Conservation (phyloP, 2,329 filamentous ascomycete species). For the Colletotrichum incanum region DNA sequence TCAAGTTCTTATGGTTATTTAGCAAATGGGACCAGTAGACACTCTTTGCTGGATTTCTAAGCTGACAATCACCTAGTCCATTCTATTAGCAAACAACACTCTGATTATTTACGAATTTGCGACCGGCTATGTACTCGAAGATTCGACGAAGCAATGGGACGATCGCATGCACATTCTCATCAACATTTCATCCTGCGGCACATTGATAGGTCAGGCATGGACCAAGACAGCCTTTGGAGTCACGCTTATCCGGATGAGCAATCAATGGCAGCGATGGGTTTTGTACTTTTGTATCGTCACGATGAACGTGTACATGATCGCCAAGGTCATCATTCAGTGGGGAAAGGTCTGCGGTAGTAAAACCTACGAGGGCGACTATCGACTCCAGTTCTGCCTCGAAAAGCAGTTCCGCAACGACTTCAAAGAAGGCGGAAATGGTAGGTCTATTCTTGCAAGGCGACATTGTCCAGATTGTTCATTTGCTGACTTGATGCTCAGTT, state of each 20-base stretch:
- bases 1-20: background rate
- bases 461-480: background rate
- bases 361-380: constrained; percentile 63
- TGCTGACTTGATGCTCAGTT: constrained; percentile 50
- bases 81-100: constrained; percentile 62
- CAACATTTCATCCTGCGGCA: constrained; percentile 58
- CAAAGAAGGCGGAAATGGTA: constrained; percentile 67
- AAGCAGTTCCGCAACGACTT: constrained; percentile 58
- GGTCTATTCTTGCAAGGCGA: constrained; percentile 44
- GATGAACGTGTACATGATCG: constrained; percentile 64
- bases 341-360: constrained; percentile 60
- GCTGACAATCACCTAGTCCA: constrained; percentile 45
- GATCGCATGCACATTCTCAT: constrained; percentile 69
- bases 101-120: constrained; percentile 64
- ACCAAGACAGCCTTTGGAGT: constrained; percentile 58
- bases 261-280: constrained; percentile 58
- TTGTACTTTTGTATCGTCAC: constrained; percentile 65
- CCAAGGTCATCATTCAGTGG: constrained; percentile 66
- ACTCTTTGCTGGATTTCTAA: too few relatives aligned
- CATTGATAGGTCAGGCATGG: constrained; percentile 54
- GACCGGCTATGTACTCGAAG: constrained; percentile 61
- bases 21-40: background rate
- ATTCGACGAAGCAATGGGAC: constrained; percentile 60
- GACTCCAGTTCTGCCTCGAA: constrained; percentile 62
- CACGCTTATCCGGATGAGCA: constrained; percentile 59